These are phyloP conservation scores for Bifiguratus adelaidae DNA, from an alignment of 192 early-diverging fungal genomes.

Conservation along the genomic window DNA sequence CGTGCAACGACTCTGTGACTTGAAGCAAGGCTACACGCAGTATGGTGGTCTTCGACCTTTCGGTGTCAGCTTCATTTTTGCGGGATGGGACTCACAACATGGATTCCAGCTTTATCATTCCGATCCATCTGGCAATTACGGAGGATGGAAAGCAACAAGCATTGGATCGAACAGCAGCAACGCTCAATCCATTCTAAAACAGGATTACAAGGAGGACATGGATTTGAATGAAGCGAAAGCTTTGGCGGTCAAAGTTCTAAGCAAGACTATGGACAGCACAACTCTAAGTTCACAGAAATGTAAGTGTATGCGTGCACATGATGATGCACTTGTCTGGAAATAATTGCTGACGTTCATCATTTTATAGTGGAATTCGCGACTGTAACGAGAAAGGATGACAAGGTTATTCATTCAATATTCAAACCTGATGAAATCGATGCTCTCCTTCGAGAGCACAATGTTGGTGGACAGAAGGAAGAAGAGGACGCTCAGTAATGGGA, in stretches of 20 bases:
- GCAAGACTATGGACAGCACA: conserved; percentile 95
- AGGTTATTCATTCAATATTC: conserved; percentile 56
- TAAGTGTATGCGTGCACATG: too few species aligned
- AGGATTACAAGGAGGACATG: conserved; percentile 90
- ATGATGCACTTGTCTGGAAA: conserved; percentile 1
- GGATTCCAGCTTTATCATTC: conserved; percentile 98
- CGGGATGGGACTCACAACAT: conserved; percentile 79
- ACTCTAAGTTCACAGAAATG: conserved; percentile 86
- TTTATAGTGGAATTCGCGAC: conserved; percentile 85
- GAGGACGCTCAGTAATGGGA: too few species aligned
- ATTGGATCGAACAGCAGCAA: conserved; percentile 92
- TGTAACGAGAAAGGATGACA: conserved; percentile 46
- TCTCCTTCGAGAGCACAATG: conserved; percentile 67
- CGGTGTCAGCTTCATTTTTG: conserved; percentile 97
- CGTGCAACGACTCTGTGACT: conserved; percentile 89
- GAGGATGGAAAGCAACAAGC: conserved; percentile 97
- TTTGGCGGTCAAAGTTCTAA: conserved; percentile 86
- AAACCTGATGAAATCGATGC: conserved; percentile 71
- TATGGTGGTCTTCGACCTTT: conserved; percentile 97
- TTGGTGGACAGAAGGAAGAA: conserved; percentile 18
- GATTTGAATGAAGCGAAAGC: conserved; percentile 83
- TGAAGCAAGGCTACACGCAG: conserved; percentile 99
- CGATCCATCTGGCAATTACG: conserved; percentile 98
- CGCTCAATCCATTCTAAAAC: conserved; percentile 88
- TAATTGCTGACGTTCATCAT: background rate